Percentiles rank a stretch among this genome's conserved stretches.
Conservation (phyloP, 2,329 filamentous ascomycete species). For the Pleomassaria siparia region DNA sequence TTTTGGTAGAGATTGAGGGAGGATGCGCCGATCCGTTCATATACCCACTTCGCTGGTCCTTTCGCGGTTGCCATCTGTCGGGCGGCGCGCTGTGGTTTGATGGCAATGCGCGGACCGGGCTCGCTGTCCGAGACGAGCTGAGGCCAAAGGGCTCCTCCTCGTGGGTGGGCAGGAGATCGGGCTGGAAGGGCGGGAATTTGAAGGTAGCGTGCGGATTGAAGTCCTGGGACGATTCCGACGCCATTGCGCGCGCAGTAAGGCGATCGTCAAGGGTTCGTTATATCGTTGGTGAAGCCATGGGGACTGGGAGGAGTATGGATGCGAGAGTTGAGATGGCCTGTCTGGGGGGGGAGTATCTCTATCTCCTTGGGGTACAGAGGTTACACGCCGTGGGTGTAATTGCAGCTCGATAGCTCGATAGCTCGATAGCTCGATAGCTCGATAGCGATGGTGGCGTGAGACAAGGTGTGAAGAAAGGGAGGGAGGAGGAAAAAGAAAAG, state of each 20-base stretch:
- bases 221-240: slow-evolving; percentile 30
- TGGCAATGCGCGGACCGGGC: slow-evolving; percentile 29
- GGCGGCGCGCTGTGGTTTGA: slow-evolving; percentile 33
- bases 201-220: slow-evolving; percentile 40
- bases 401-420: neutral
- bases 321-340: slow-evolving; percentile 12
- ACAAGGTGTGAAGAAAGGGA: neutral
- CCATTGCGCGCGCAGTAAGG: slow-evolving; percentile 27
- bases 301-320: slow-evolving; percentile 17
- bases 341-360: slow-evolving; percentile 1
- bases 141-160: slow-evolving; percentile 39
- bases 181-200: slow-evolving; percentile 51
- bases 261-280: slow-evolving; percentile 13
- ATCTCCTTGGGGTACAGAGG: slow-evolving; percentile 2
- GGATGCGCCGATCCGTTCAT: slow-evolving; percentile 40
- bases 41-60: slow-evolving; percentile 52
- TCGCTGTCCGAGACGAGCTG: slow-evolving; percentile 36
- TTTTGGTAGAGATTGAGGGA: slow-evolving; percentile 35
- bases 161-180: slow-evolving; percentile 43
- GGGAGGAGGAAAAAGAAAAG: neutral
- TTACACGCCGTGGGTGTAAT: slow-evolving; percentile 6
- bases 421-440: no score
- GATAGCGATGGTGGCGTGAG: neutral
- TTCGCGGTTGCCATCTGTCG: slow-evolving; percentile 65
- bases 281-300: slow-evolving; percentile 33